A percentile compares a stretch with the other conserved stretches of the same genome.
phyloP scores from a whole-genome alignment of 2,329 filamentous ascomycete species.

The Xylariaceae sp. region DNA sequence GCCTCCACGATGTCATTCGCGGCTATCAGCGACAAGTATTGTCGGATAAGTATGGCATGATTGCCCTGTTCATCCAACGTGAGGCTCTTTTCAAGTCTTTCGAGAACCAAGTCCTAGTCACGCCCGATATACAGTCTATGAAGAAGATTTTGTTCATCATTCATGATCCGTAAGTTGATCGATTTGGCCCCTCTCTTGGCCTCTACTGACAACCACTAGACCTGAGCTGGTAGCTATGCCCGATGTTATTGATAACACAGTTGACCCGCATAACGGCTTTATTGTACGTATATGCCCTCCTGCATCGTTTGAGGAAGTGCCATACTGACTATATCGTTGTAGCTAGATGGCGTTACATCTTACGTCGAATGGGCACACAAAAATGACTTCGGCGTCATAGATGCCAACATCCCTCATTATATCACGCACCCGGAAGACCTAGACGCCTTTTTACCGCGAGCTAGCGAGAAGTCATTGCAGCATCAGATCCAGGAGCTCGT shows the following conservation, averaged over 20 bases:
- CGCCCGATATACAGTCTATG: conserved; percentile 69
- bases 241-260: conserved; percentile 70
- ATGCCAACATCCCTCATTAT: conserved; percentile 87
- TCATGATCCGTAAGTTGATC: conserved; percentile 77
- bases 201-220: conserved; percentile 45
- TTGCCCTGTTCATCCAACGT: conserved; percentile 79
- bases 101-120: conserved; percentile 85
- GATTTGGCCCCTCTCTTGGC: conserved; percentile 17
- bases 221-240: conserved; percentile 72
- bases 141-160: conserved; percentile 82
- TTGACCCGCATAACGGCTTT: conserved; percentile 87
- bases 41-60: conserved; percentile 76
- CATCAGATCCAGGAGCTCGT: conserved; percentile 74
- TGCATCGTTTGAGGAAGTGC: background rate
- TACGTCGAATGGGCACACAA: conserved; percentile 84
- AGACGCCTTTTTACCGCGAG: conserved; percentile 53
- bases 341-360: conserved; percentile 81
- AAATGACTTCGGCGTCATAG: conserved; percentile 83
- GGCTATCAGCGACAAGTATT: conserved; percentile 75
- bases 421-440: conserved; percentile 67
- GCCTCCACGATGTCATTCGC: conserved; percentile 81
- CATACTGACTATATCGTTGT: conserved; percentile 32
- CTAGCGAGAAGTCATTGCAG: conserved; percentile 56
- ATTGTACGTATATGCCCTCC: conserved; percentile 64
- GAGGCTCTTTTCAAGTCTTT: conserved; percentile 76